A percentile compares a stretch with the other conserved stretches of the same genome.
phyloP scores from a whole-genome alignment of 2,329 filamentous ascomycete genomes.

The Cercospora brassicicola region DNA sequence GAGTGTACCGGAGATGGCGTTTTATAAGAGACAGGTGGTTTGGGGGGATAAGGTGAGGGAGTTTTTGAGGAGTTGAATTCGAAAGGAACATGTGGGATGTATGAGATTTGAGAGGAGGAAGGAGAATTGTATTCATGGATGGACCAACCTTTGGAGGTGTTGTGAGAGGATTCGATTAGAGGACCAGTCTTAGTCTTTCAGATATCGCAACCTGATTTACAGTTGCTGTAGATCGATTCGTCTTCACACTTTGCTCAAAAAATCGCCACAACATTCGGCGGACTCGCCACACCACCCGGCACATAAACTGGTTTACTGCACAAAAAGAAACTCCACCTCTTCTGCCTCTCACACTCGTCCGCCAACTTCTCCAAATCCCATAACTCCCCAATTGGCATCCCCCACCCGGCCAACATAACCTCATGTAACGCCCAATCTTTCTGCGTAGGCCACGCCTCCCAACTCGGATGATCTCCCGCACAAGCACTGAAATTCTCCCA shows the following conservation, averaged over 20 bases:
- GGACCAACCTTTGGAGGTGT: too few species aligned
- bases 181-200: too few species aligned
- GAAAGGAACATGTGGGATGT: too few species aligned
- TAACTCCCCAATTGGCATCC: slow-evolving; percentile 54
- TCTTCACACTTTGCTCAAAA: slow-evolving; percentile 23
- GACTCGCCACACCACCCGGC: slow-evolving; percentile 41
- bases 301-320: slow-evolving; percentile 51
- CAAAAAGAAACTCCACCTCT: slow-evolving; percentile 52
- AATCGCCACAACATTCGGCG: slow-evolving; percentile 44
- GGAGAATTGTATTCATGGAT: too few species aligned
- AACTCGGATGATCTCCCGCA: slow-evolving; percentile 42
- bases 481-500: slow-evolving; percentile 44
- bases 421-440: slow-evolving; percentile 46
- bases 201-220: too few species aligned
- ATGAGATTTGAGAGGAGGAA: too few species aligned
- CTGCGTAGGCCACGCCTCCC: slow-evolving; percentile 43
- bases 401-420: slow-evolving; percentile 52
- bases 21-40: slow-evolving; percentile 59
- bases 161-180: too few species aligned
- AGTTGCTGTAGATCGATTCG: too few species aligned
- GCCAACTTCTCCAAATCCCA: slow-evolving; percentile 52
- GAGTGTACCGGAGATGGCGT: slow-evolving; percentile 57
- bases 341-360: slow-evolving; percentile 41
- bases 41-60: slow-evolving; percentile 58
- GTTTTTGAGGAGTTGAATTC: slow-evolving; percentile 42